Conservation (phyloP, 768 basidiomycete species). For the Gloeophyllum trabeum region DNA sequence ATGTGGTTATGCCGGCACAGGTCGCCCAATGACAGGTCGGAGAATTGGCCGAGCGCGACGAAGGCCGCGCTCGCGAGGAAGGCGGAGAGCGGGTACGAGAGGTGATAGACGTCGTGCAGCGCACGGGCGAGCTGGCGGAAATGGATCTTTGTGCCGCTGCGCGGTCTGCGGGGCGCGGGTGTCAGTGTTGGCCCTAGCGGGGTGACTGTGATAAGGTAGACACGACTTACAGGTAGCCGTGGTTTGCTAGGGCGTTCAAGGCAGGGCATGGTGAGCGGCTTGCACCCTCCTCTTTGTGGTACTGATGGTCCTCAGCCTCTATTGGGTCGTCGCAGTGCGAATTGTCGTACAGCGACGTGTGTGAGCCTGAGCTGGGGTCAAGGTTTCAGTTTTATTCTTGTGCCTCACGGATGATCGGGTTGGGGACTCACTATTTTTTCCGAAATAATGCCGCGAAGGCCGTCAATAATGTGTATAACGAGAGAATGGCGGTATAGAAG, state of each 20-base stretch:
- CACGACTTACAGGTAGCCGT: no score
- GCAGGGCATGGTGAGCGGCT: constrained; percentile 5
- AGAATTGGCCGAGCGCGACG: constrained; percentile 1
- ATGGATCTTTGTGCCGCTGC: neutral
- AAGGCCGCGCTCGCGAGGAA: constrained; percentile 6
- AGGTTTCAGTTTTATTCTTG: no score
- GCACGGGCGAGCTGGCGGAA: neutral
- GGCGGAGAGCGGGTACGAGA: constrained; percentile 3
- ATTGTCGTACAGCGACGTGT: no score
- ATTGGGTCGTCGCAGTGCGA: no score
- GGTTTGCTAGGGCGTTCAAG: constrained; percentile 7
- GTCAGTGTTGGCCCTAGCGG: neutral
- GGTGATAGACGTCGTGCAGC: neutral
- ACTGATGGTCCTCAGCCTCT: constrained; percentile 1
- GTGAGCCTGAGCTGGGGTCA: no score
- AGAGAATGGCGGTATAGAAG: no score
- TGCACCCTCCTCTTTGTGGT: neutral
- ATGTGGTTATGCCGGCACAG: constrained; percentile 5
- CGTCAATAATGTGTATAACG: no score
- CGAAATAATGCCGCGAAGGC: no score
- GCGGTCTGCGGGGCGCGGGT: neutral
- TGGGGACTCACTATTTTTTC: no score
- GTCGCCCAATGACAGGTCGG: constrained; percentile 4
- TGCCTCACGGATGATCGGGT: no score
- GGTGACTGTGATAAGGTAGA: neutral